phyloP scores from a whole-genome alignment of 441 rosid species.

The Breynia disticha region DNA sequence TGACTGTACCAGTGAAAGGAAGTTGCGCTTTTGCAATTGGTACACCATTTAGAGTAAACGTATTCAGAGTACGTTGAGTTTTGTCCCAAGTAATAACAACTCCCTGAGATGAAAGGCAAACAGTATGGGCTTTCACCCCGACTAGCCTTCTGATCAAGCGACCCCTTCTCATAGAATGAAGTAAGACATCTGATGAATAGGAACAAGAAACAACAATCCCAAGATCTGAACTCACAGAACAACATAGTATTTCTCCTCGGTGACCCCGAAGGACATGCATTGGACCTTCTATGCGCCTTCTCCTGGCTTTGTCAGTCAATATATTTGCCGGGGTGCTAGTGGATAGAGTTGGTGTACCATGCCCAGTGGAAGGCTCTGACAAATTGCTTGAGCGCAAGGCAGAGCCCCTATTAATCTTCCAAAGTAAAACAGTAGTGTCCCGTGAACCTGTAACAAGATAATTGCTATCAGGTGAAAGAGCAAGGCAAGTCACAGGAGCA shows the following conservation, averaged over 20 bases:
- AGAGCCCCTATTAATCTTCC: constrained; percentile 71
- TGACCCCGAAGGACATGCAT: constrained; percentile 92
- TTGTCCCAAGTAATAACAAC: constrained; percentile 76
- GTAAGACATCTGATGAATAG: constrained; percentile 51
- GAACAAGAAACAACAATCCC: constrained; percentile 84
- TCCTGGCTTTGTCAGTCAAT: constrained; percentile 56
- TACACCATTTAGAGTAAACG: constrained; percentile 70
- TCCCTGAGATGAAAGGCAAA: constrained; percentile 80
- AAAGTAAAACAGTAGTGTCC: constrained; percentile 77
- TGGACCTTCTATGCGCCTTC: constrained; percentile 81
- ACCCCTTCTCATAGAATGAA: constrained; percentile 87
- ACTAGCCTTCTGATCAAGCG: constrained; percentile 75
- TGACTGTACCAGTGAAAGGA: constrained; percentile 54
- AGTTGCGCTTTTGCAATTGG: constrained; percentile 56
- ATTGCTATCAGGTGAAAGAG: constrained; percentile 77
- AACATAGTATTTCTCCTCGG: constrained; percentile 54
- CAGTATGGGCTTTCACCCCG: constrained; percentile 70
- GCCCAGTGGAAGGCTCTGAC: constrained; percentile 46
- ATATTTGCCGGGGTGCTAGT: constrained; percentile 36
- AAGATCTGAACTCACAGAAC: constrained; percentile 85
- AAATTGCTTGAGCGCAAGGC: constrained; percentile 41
- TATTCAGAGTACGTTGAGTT: constrained; percentile 45
- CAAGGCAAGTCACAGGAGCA: constrained; percentile 97
- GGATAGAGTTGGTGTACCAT: constrained; percentile 35
- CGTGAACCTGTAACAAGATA: constrained; percentile 91